These are phyloP conservation scores for Wolfiporia cocos DNA, from an alignment of 1,284 basidiomycete genomes.

Conservation along the genomic window DNA sequence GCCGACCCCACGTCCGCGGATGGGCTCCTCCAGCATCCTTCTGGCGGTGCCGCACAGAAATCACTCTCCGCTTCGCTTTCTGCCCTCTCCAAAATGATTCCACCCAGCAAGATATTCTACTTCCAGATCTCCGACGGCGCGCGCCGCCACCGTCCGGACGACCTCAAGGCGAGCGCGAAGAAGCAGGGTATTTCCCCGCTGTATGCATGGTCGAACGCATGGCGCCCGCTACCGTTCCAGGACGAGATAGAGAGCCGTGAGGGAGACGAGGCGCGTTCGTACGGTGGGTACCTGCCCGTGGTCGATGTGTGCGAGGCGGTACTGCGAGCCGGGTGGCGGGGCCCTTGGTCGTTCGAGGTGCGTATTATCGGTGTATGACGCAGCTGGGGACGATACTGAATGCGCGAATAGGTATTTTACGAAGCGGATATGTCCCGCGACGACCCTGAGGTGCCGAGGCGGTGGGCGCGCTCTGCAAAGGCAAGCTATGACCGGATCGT, in stretches of 20 bases:
- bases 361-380: background rate
- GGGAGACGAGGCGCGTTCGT: slow-evolving; percentile 6
- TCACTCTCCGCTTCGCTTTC: slow-evolving; percentile 16
- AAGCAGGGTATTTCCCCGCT: slow-evolving; percentile 21
- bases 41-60: slow-evolving; percentile 9
- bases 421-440: slow-evolving; percentile 21
- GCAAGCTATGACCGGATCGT: slow-evolving; percentile 15
- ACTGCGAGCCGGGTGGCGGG: slow-evolving; percentile 24
- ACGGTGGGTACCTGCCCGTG: slow-evolving; percentile 23
- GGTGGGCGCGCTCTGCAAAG: slow-evolving; percentile 21
- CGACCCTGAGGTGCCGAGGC: slow-evolving; percentile 17
- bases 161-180: slow-evolving; percentile 16
- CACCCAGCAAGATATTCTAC: slow-evolving; percentile 25
- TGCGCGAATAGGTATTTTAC: slow-evolving; percentile 21
- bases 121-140: slow-evolving; percentile 27
- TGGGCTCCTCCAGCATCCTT: slow-evolving; percentile 10
- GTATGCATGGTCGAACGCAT: slow-evolving; percentile 26
- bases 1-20: slow-evolving; percentile 18
- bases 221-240: slow-evolving; percentile 24
- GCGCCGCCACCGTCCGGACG: slow-evolving; percentile 13
- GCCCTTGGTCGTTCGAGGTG: slow-evolving; percentile 28
- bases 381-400: background rate
- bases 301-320: slow-evolving; percentile 24
- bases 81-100: slow-evolving; percentile 16
- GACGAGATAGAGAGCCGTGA: slow-evolving; percentile 12